These are phyloP conservation scores for Nannizziopsis barbatae DNA, from an alignment of 2,329 filamentous ascomycete genomes.

Conservation along the genomic window DNA sequence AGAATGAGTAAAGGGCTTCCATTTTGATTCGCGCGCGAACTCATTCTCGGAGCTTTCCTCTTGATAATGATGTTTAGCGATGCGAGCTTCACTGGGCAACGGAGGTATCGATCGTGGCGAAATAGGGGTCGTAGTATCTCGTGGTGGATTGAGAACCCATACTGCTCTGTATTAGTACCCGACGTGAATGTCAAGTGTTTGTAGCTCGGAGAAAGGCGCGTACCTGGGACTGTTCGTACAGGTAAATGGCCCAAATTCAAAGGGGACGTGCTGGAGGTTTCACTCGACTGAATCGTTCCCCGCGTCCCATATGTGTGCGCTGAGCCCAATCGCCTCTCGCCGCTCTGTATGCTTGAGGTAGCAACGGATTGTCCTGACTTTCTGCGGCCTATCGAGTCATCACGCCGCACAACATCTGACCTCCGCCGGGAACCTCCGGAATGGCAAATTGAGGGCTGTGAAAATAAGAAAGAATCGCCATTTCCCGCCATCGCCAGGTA, in stretches of 20 bases:
- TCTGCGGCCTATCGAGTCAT: constrained; percentile 11
- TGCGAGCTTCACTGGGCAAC: constrained; percentile 10
- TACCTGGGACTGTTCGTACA: constrained; percentile 13
- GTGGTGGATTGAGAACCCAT: constrained; percentile 15
- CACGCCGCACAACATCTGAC: constrained; percentile 12
- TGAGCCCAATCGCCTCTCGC: constrained; percentile 10
- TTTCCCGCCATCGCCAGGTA: constrained; percentile 10
- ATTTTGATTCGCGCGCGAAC: constrained; percentile 33
- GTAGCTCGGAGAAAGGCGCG: neutral
- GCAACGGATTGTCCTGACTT: constrained; percentile 15
- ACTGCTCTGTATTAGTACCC: constrained; percentile 8
- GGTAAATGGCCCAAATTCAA: neutral
- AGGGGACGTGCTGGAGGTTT: neutral
- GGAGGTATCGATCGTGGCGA: constrained; percentile 8
- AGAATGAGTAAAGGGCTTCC: constrained; percentile 35
- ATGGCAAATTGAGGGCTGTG: constrained; percentile 8
- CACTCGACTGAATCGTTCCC: neutral
- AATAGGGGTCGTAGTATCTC: neutral
- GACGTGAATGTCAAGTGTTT: neutral
- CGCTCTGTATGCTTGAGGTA: constrained; percentile 10
- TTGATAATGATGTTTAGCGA: constrained; percentile 15
- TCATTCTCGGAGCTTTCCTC: neutral
- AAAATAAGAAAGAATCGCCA: constrained; percentile 10
- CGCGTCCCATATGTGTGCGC: neutral
- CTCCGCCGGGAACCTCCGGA: constrained; percentile 10